phyloP scores from a whole-genome alignment of 1,284 basidiomycete species.

The Peniophora sp. region DNA sequence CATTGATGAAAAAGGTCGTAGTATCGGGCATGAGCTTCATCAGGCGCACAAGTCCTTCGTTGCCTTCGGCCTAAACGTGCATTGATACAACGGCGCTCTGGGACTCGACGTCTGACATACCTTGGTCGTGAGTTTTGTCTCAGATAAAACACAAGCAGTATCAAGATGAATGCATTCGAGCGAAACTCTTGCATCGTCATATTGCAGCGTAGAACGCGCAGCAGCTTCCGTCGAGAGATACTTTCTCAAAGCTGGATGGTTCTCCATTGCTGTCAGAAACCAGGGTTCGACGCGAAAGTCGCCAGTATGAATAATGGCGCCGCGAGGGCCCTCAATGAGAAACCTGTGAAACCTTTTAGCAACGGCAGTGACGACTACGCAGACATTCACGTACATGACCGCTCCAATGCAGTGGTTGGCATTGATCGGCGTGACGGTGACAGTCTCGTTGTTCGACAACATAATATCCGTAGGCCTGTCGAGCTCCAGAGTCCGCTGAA shows the following conservation, averaged over 20 bases:
- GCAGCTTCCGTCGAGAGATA: slow-evolving; percentile 41
- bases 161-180: slow-evolving; percentile 85
- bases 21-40: slow-evolving; percentile 60
- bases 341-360: slow-evolving; percentile 48
- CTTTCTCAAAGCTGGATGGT: slow-evolving; percentile 63
- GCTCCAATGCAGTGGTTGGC: slow-evolving; percentile 95
- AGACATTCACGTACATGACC: slow-evolving; percentile 59
- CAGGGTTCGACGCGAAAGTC: slow-evolving; percentile 84
- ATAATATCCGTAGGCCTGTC: slow-evolving; percentile 59
- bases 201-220: slow-evolving; percentile 9
- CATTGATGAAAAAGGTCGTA: slow-evolving; percentile 81
- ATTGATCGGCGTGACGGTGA: slow-evolving; percentile 77
- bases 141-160: slow-evolving; percentile 63
- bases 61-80: slow-evolving; percentile 43
- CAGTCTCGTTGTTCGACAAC: slow-evolving; percentile 46
- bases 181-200: slow-evolving; percentile 18
- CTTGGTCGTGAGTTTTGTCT: slow-evolving; percentile 64
- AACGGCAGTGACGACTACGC: background rate
- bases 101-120: slow-evolving; percentile 35
- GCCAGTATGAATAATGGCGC: slow-evolving; percentile 84
- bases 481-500: slow-evolving; percentile 42
- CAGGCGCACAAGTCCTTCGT: slow-evolving; percentile 51
- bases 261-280: slow-evolving; percentile 61
- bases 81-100: background rate
- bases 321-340: slow-evolving; percentile 68